These are phyloP conservation scores for Alternaria gaisen DNA, from an alignment of 2,329 filamentous ascomycete genomes.

Conservation along the genomic window DNA sequence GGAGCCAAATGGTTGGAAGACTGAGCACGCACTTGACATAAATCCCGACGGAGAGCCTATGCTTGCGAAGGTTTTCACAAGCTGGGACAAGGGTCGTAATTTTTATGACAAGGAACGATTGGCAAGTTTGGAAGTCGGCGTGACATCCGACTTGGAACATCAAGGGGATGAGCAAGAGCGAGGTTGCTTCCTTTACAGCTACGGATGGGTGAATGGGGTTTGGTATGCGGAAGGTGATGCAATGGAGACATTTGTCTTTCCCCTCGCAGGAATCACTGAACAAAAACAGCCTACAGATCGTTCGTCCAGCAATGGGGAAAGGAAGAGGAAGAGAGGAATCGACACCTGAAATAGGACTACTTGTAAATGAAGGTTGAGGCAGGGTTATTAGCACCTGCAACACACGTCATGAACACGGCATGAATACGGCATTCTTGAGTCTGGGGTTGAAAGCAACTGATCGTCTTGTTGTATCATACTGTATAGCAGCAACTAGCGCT, in stretches of 20 bases:
- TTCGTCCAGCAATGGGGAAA: neutral
- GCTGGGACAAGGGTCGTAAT: slow-evolving; percentile 20
- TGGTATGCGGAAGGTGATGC: slow-evolving; percentile 14
- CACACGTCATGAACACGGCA: neutral
- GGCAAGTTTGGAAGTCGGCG: slow-evolving; percentile 21
- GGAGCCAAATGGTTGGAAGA: slow-evolving; percentile 6
- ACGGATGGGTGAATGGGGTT: slow-evolving; percentile 29
- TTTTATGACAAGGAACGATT: slow-evolving; percentile 17
- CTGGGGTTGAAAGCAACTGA: neutral
- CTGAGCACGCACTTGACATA: neutral
- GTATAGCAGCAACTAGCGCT: neutral
- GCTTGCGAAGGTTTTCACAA: slow-evolving; percentile 19
- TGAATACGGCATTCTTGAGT: neutral
- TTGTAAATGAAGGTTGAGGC: too few species aligned
- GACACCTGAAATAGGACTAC: neutral
- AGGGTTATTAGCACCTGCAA: neutral
- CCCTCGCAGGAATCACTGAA: slow-evolving; percentile 8
- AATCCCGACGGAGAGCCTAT: neutral
- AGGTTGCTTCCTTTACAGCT: slow-evolving; percentile 5
- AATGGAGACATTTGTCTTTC: slow-evolving; percentile 16
- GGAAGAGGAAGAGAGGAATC: neutral
- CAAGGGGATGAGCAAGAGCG: neutral
- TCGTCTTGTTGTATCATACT: neutral
- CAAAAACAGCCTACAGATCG: neutral
- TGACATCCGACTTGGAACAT: neutral